Base-by-base conservation (phyloP, 306 rosid species). In the Adenanthera pavonina region DNA sequence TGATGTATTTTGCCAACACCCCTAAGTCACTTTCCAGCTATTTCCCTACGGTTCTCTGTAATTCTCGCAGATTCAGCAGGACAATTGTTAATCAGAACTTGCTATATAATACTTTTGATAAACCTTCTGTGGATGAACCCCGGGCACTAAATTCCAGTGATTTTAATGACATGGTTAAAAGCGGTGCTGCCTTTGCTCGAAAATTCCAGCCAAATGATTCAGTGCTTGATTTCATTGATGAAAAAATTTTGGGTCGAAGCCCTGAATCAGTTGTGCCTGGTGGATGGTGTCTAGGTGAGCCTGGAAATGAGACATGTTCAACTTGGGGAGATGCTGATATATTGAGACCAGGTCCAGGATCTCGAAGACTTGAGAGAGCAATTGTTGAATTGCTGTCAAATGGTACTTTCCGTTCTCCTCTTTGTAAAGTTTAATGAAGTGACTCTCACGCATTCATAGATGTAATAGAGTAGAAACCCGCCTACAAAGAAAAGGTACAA, bases 231-330 rank as follows among this genome's bases (percentile, higher is more conserved):
- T 90, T 86, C n/a, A 93, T 95, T 0, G 99, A 95, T 89, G 52
- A 25, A 40, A 89, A 93, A 59, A 61, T 93, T 53, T 77, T 95
- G 88, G 80, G 86, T 25, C 92, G 96, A 17, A 61, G 77, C 35
- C 82, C 67, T 12, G 74, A 87, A 30, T 83, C 86, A 1, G 89
- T 87, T 64, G 89, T 91, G 81, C 97, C 99, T 0, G 98, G 99
- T 75, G 99, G 99, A 13, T 95, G 99, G 99, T 95, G 99, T 87
- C 77, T 93, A 80, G 98, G 97, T 30, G 94, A 87, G 88, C 77
- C 91, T 65, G 90, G 88, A 72, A 95, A 95, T 61, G 85, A 16
- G 72, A 87, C 97, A 0, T 95, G 99, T 79, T 81, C 90, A 6
- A 89, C 86, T 7, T 95, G 99, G 99, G 99, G 99, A 64, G 94